Evolutionary conservation across 257 asterid genomes (phyloP).

Genomic region (Fraxinus cuspidata): DNA sequence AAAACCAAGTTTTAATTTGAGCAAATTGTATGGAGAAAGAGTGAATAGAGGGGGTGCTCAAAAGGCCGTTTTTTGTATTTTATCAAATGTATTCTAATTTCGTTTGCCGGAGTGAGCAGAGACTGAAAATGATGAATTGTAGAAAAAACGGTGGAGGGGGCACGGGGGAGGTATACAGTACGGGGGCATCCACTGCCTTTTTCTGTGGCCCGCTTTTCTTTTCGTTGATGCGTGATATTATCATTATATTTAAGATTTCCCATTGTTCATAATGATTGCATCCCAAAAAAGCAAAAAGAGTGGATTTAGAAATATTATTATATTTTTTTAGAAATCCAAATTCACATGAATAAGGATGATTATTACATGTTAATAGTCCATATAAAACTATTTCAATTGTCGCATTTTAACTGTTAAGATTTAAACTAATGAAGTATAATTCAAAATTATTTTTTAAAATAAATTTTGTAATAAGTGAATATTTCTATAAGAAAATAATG

Average conservation of each 20-base stretch:
- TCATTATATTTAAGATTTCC: background rate
- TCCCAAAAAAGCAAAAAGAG: too few relatives aligned
- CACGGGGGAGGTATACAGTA: conserved; percentile 23
- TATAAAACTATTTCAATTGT: too few relatives aligned
- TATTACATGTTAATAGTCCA: too few relatives aligned
- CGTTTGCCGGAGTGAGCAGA: conserved; percentile 5
- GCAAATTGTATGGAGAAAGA: background rate
- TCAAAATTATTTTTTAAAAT: too few relatives aligned
- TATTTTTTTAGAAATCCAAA: too few relatives aligned
- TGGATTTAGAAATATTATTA: too few relatives aligned
- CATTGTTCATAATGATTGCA: background rate
- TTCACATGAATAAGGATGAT: too few relatives aligned
- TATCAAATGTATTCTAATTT: too few relatives aligned
- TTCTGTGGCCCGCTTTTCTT: conserved; percentile 11
- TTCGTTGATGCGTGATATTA: background rate
- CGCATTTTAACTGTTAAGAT: too few relatives aligned
- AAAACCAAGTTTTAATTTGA: background rate
- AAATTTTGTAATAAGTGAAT: too few relatives aligned
- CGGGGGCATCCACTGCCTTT: conserved; percentile 27
- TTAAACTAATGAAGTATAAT: too few relatives aligned
- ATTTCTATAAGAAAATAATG: too few relatives aligned
- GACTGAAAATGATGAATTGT: background rate
- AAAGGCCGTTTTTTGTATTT: background rate
- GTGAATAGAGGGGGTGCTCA: background rate
- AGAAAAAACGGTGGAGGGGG: conserved; percentile 31